Evolutionary conservation across 2,329 filamentous ascomycete species (phyloP), one percentile per base, ranked within the genome.

Genomic region (Xylariales sp.): DNA sequence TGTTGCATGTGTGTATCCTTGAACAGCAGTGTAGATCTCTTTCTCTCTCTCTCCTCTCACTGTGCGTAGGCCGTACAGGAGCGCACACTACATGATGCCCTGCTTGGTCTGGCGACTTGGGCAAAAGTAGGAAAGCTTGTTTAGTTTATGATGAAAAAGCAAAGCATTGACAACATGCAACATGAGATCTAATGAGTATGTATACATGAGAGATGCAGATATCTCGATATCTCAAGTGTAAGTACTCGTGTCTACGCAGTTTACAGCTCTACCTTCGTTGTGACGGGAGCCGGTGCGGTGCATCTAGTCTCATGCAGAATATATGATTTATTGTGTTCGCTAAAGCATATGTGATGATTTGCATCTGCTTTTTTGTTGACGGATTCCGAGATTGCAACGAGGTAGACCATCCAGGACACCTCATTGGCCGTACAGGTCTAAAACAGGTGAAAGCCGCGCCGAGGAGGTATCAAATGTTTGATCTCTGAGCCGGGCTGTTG

Each of bases 381-480:
- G 61, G 67, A 64, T 52, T 69, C 59, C 60, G 60, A 67, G 50
- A 60, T 55, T 63, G 39, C 45, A 64, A 60, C 41, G 49, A 39
- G 32, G 58, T 52, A 61, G 43, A 43, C 43, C 39, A 46, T 18
- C 14, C 18, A 23, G 9, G 3, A 41, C 48, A 34, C 18, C 48
- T 64, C 48, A 64, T 64, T 67, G 60, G 60, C 50, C 32, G 39
- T 48, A 16, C 43, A 39, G 30, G 36, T 32, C 23, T 32, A 48
- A 36, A 57, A 16, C 53, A n/a, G 55, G 58, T 45, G 53, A 50
- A 64, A 16, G 48, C 49, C 18, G 59, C 30, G 56, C 43, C 43
- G 45, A 64, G 48, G 8, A 46, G 52, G 54, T 64, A 43, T 56
- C 23, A 14, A 23, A 23, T 30, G 36, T 30, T 39, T 56, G 23